phyloP scores from a whole-genome alignment of 768 basidiomycete genomes.

The Austroboletus eburneus region DNA sequence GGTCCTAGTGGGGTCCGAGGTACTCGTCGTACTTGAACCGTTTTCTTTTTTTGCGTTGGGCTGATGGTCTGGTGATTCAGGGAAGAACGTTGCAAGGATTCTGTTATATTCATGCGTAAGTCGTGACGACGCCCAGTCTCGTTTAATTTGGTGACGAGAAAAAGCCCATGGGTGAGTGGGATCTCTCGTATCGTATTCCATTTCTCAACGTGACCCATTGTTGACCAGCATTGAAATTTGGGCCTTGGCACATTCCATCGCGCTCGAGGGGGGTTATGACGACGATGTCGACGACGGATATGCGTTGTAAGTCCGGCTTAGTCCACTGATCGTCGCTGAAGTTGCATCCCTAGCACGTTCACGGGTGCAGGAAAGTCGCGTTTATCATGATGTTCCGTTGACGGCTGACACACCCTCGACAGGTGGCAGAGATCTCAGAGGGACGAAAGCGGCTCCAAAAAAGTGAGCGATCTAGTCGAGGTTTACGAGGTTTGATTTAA shows the following conservation, averaged over 20 bases:
- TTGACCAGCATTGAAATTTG: too few species aligned
- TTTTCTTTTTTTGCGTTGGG: too few species aligned
- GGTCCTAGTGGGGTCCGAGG: slow-evolving; percentile 80
- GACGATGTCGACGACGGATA: slow-evolving; percentile 83
- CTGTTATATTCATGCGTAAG: slow-evolving; percentile 88
- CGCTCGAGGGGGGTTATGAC: slow-evolving; percentile 84
- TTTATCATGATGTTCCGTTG: too few species aligned
- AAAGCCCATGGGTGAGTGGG: slow-evolving; percentile 79
- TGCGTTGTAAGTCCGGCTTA: slow-evolving; percentile 70
- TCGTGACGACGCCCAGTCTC: slow-evolving; percentile 3
- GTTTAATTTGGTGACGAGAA: not conserved
- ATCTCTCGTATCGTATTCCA: too few species aligned
- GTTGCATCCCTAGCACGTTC: slow-evolving; percentile 51
- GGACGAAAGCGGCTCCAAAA: slow-evolving; percentile 77
- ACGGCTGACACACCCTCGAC: slow-evolving; percentile 1
- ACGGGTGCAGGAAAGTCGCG: slow-evolving; percentile 62
- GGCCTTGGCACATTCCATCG: slow-evolving; percentile 72
- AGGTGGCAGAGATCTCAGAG: slow-evolving; percentile 85
- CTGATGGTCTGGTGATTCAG: slow-evolving; percentile 23
- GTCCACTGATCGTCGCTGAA: not conserved
- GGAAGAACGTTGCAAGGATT: slow-evolving; percentile 64
- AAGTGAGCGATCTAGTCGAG: slow-evolving; percentile 48
- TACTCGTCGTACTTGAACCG: slow-evolving; percentile 31
- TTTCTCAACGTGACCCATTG: too few species aligned
- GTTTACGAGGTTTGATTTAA: not conserved